Percentiles rank a stretch among this genome's conserved stretches.
Evolutionary conservation across 78 protist species (phyloP).

Genomic region (Emiliania huxleyi): DNA sequence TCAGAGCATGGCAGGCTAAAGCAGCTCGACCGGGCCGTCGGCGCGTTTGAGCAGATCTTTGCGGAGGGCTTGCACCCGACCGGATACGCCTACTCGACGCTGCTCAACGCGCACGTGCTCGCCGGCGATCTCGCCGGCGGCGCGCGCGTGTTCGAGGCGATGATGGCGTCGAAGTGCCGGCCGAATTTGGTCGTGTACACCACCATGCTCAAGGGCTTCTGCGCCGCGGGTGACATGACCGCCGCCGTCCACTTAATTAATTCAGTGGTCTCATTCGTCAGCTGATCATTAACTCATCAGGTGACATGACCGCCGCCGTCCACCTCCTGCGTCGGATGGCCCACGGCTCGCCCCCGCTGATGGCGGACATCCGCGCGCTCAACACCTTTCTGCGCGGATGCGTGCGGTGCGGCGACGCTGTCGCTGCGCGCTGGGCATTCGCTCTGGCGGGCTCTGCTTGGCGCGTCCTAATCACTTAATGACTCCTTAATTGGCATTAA

Average conservation of each 20-base stretch:
- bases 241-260: too few species aligned
- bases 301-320: background rate
- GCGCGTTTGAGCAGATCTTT: background rate
- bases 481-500: too few species aligned
- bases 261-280: too few species aligned
- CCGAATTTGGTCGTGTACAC: background rate
- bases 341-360: background rate
- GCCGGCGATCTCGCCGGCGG: background rate
- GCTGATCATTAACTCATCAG: too few species aligned
- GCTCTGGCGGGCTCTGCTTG: too few species aligned
- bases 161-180: background rate
- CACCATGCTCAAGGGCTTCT: background rate
- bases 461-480: too few species aligned
- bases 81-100: background rate
- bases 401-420: background rate
- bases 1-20: background rate
- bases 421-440: background rate
- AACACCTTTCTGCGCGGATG: slow-evolving; percentile 10
- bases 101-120: background rate
- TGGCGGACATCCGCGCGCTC: background rate
- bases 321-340: background rate
- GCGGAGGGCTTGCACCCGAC: background rate
- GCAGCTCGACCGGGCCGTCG: background rate
- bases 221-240: background rate
- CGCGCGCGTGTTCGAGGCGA: too few species aligned